These are phyloP conservation scores for Prinsepia uniflora DNA, from an alignment of 306 rosid species.

Conservation along the genomic window DNA sequence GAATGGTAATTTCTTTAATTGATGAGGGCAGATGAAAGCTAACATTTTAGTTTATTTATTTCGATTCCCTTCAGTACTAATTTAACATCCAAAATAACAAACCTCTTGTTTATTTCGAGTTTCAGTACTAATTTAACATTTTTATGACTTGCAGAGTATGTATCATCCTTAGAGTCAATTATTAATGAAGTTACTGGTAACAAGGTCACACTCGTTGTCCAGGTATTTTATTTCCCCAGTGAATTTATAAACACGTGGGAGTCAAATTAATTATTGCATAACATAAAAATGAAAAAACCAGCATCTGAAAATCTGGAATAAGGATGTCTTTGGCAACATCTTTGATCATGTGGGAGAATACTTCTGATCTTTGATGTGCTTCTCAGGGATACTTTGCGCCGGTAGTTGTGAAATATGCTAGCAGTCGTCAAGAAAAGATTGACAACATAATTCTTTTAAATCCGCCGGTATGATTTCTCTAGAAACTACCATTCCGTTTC, in stretches of 20 bases:
- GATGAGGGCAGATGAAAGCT: not conserved
- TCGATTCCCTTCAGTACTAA: not conserved
- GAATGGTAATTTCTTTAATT: conserved; percentile 50
- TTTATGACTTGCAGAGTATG: conserved; percentile 52
- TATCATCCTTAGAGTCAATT: conserved; percentile 64
- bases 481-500: conserved; percentile 9
- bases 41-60: not conserved
- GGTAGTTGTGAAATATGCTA: conserved; percentile 68
- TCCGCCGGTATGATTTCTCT: conserved; percentile 61
- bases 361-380: conserved; percentile 18
- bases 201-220: conserved; percentile 79
- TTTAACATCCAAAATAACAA: not conserved
- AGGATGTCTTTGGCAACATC: no score
- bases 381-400: conserved; percentile 87
- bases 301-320: no score
- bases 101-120: conserved; percentile 6
- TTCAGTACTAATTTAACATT: not conserved
- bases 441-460: conserved; percentile 64
- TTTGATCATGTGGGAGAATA: not conserved
- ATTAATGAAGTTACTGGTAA: conserved; percentile 44
- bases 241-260: conserved; percentile 11
- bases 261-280: not conserved
- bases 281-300: conserved; percentile 4
- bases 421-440: conserved; percentile 58
- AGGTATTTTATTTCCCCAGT: conserved; percentile 32